phyloP scores from a whole-genome alignment of 208 protist species.

The Crithidia brevicula region DNA sequence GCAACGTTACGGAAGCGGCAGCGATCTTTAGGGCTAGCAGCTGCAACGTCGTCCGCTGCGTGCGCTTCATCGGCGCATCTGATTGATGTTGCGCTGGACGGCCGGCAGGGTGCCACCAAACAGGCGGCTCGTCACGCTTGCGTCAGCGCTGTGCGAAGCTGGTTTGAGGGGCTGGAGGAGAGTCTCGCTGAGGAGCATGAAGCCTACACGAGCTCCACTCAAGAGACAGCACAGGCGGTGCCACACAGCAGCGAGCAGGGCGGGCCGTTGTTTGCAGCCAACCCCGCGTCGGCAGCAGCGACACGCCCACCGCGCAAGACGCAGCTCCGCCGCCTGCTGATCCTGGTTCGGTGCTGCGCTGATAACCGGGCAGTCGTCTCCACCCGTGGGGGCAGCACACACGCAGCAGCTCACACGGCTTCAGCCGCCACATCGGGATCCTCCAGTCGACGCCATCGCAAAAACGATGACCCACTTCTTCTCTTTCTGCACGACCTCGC shows the following conservation, averaged over 20 bases:
- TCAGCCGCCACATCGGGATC: background rate
- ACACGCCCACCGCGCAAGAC: background rate
- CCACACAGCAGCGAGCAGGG: no score
- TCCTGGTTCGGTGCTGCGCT: constrained; percentile 64
- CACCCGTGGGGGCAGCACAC: background rate
- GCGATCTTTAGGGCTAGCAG: background rate
- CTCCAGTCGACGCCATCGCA: constrained; percentile 36
- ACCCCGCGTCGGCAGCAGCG: background rate
- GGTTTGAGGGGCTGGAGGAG: constrained; percentile 46
- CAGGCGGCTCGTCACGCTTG: constrained; percentile 44
- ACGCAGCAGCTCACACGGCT: no score
- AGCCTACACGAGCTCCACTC: background rate
- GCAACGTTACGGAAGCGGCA: constrained; percentile 9
- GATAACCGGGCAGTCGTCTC: constrained; percentile 39
- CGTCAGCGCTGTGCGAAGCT: constrained; percentile 47
- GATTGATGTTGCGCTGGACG: constrained; percentile 16
- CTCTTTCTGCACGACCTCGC: constrained; percentile 67
- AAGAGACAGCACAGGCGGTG: no score
- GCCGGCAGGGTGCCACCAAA: constrained; percentile 12
- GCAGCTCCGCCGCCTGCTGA: constrained; percentile 35
- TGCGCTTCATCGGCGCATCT: background rate
- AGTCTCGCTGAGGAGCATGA: constrained; percentile 3
- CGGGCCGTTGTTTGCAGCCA: background rate
- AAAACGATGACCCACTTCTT: constrained; percentile 47
- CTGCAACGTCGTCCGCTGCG: background rate